A percentile compares a stretch with the other conserved stretches of the same genome.
These are phyloP conservation scores for Cladosporium halotolerans DNA, from an alignment of 2,329 filamentous ascomycete genomes.

Conservation along the genomic window DNA sequence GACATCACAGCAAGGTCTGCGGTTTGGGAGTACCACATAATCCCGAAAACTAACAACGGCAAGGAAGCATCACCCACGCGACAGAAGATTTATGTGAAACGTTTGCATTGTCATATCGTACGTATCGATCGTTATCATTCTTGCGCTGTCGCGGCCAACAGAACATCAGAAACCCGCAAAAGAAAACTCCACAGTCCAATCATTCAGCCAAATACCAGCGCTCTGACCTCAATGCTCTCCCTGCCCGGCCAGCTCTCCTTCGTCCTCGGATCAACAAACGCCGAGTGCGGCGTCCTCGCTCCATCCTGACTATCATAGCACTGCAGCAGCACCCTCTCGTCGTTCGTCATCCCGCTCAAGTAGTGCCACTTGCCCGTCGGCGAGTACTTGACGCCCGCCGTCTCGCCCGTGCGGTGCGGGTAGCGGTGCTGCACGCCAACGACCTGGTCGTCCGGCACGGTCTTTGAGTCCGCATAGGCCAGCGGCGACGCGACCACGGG, in stretches of 20 bases:
- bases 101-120: too few relatives aligned
- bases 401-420: slow-evolving; percentile 64
- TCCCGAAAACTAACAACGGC: too few relatives aligned
- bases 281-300: slow-evolving; percentile 58
- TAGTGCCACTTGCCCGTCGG: slow-evolving; percentile 68
- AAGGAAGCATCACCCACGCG: too few relatives aligned
- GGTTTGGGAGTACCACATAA: too few relatives aligned
- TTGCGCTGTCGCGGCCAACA: too few relatives aligned
- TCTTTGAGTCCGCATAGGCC: slow-evolving; percentile 51
- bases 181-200: too few relatives aligned
- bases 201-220: slow-evolving; percentile 61
- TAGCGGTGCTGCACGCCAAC: slow-evolving; percentile 71
- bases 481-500: slow-evolving; percentile 53
- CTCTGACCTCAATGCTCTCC: slow-evolving; percentile 85
- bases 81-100: too few relatives aligned
- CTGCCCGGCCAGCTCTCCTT: slow-evolving; percentile 56
- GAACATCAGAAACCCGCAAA: too few relatives aligned
- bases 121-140: too few relatives aligned
- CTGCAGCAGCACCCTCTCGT: slow-evolving; percentile 48
- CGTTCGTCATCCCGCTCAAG: slow-evolving; percentile 67
- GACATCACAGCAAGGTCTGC: too few relatives aligned
- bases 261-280: slow-evolving; percentile 71
- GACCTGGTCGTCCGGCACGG: slow-evolving; percentile 56
- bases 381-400: slow-evolving; percentile 60
- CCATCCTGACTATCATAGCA: slow-evolving; percentile 40